These are phyloP conservation scores for Lolium rigidum DNA, from an alignment of 176 grass and related monocot species.

Conservation along the genomic window DNA sequence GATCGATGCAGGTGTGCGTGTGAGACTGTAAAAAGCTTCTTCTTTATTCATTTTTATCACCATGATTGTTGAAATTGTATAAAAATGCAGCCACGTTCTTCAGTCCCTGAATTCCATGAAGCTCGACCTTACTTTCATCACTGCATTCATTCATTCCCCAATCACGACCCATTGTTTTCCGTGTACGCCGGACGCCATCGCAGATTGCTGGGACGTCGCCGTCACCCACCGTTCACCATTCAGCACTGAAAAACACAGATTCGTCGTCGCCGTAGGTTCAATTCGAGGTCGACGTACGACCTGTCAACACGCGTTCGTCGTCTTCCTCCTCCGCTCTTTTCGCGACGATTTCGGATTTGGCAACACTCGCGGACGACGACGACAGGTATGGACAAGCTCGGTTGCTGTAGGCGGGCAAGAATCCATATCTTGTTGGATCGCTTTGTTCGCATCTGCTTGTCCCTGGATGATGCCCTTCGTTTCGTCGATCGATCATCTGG, in stretches of 20 bases:
- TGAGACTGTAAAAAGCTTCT: constrained; percentile 25
- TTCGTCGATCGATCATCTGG: background rate
- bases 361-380: background rate
- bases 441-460: background rate
- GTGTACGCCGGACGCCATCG: background rate
- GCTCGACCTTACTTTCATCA: too few species aligned
- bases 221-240: background rate
- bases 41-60: background rate
- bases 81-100: background rate
- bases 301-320: background rate
- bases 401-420: background rate
- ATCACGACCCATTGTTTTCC: background rate
- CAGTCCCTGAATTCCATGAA: too few species aligned
- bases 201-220: background rate
- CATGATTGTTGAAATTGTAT: background rate
- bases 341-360: constrained; percentile 22
- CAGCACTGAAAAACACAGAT: background rate
- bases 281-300: background rate
- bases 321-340: background rate
- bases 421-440: background rate
- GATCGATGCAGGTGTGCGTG: background rate
- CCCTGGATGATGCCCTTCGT: background rate
- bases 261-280: constrained; percentile 10
- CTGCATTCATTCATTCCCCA: background rate
- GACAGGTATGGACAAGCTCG: background rate